These are phyloP conservation scores for Apiotrichum akiyoshidainum DNA, from an alignment of 1,284 basidiomycete genomes.

Conservation along the genomic window DNA sequence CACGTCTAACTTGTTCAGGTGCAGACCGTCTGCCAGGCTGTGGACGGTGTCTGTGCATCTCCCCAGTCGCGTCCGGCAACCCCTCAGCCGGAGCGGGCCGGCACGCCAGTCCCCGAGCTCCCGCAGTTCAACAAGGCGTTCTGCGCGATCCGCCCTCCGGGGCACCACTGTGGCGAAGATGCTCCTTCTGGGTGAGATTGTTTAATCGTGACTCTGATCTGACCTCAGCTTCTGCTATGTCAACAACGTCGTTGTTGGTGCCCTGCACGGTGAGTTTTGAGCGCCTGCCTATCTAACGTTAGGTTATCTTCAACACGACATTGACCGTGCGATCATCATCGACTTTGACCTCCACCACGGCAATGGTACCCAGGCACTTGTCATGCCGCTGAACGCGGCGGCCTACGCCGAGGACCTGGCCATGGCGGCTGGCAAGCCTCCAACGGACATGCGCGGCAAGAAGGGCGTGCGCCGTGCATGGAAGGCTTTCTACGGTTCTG, in stretches of 20 bases:
- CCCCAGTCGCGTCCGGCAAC: conserved; percentile 36
- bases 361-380: conserved; percentile 88
- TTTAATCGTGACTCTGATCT: background rate
- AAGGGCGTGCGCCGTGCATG: conserved; percentile 56
- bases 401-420: conserved; percentile 67
- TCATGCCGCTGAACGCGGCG: conserved; percentile 88
- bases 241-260: conserved; percentile 86
- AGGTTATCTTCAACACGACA: conserved; percentile 76
- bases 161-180: conserved; percentile 86
- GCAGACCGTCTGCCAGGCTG: conserved; percentile 73
- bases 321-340: conserved; percentile 78
- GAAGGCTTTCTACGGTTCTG: conserved; percentile 77
- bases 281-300: background rate
- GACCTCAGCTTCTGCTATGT: conserved; percentile 71
- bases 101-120: conserved; percentile 22
- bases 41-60: conserved; percentile 60
- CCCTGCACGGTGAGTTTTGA: conserved; percentile 69
- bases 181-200: conserved; percentile 66
- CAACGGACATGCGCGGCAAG: conserved; percentile 35
- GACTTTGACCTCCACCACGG: conserved; percentile 95
- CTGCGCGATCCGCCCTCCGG: conserved; percentile 79
- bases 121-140: conserved; percentile 60
- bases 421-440: conserved; percentile 48
- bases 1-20: conserved; percentile 54
- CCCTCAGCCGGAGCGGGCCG: background rate